These are phyloP conservation scores for Phytophthora pisi DNA, from an alignment of 352 stramenopile species.

Conservation along the genomic window DNA sequence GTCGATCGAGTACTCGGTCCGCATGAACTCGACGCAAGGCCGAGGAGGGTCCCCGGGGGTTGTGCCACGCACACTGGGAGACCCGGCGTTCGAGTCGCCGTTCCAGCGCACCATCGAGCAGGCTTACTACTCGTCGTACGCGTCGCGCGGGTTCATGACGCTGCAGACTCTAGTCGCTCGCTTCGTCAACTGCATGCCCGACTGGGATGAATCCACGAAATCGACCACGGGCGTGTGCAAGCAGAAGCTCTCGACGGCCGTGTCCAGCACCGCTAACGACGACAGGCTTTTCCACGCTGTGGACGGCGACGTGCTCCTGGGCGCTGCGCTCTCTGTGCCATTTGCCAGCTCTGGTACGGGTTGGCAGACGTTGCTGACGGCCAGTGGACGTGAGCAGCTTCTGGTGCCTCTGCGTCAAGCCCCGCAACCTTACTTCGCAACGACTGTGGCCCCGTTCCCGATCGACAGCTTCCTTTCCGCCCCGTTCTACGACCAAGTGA, in stretches of 20 bases:
- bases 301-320: slow-evolving; percentile 43
- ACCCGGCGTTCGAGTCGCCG: slow-evolving; percentile 51
- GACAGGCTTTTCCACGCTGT: slow-evolving; percentile 33
- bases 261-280: slow-evolving; percentile 26
- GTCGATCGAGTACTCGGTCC: slow-evolving; percentile 68
- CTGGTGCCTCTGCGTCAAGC: slow-evolving; percentile 48
- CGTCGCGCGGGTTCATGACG: slow-evolving; percentile 61
- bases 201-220: slow-evolving; percentile 45
- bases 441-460: slow-evolving; percentile 45
- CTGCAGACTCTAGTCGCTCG: slow-evolving; percentile 66
- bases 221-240: slow-evolving; percentile 50
- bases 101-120: slow-evolving; percentile 55
- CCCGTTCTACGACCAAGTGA: slow-evolving; percentile 73
- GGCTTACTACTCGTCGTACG: slow-evolving; percentile 48
- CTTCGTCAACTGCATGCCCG: slow-evolving; percentile 63
- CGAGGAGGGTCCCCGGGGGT: slow-evolving; percentile 18
- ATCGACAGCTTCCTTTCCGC: slow-evolving; percentile 54
- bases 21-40: slow-evolving; percentile 62
- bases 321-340: slow-evolving; percentile 9
- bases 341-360: slow-evolving; percentile 8
- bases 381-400: slow-evolving; percentile 31
- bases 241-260: slow-evolving; percentile 43
- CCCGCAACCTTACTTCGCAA: slow-evolving; percentile 49
- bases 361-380: slow-evolving; percentile 10
- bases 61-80: slow-evolving; percentile 53